phyloP scores from a whole-genome alignment of 2,329 filamentous ascomycete species.

The Penicillium occitanis region DNA sequence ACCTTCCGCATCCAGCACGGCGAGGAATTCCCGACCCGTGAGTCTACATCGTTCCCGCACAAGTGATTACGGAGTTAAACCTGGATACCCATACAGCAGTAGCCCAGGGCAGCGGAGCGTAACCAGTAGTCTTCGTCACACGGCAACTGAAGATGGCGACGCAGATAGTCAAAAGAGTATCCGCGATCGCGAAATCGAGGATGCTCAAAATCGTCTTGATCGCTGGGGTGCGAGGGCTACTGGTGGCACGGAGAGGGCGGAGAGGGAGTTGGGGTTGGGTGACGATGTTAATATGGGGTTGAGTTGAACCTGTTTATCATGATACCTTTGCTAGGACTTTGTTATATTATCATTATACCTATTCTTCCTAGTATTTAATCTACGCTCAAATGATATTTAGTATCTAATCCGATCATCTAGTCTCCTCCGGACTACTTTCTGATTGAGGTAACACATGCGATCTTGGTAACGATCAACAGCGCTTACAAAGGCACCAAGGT shows the following conservation, averaged over 20 bases:
- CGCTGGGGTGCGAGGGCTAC: conserved; percentile 56
- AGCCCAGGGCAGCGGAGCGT: conserved; percentile 24
- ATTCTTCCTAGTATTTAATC: neutral
- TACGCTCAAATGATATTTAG: neutral
- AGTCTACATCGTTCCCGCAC: conserved; percentile 33
- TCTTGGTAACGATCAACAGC: neutral
- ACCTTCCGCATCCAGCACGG: conserved; percentile 19
- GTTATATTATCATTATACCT: neutral
- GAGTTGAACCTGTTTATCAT: conserved; percentile 52
- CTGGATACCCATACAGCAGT: conserved; percentile 26
- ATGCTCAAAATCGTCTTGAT: conserved; percentile 51
- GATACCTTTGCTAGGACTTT: conserved; percentile 11
- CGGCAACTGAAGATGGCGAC: conserved; percentile 20
- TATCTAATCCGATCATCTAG: neutral
- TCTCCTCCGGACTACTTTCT: neutral
- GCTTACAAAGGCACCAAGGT: neutral
- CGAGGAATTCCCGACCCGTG: conserved; percentile 31
- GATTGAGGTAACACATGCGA: neutral
- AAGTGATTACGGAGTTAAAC: conserved; percentile 27
- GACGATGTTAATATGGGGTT: conserved; percentile 83
- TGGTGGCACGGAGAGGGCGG: conserved; percentile 52
- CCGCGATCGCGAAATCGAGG: conserved; percentile 40
- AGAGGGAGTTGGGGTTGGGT: conserved; percentile 69
- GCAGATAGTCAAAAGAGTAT: conserved; percentile 35
- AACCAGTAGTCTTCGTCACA: conserved; percentile 17